Base-by-base conservation (phyloP, 208 protist genomes). In the Vickermania ingenoplastis region DNA sequence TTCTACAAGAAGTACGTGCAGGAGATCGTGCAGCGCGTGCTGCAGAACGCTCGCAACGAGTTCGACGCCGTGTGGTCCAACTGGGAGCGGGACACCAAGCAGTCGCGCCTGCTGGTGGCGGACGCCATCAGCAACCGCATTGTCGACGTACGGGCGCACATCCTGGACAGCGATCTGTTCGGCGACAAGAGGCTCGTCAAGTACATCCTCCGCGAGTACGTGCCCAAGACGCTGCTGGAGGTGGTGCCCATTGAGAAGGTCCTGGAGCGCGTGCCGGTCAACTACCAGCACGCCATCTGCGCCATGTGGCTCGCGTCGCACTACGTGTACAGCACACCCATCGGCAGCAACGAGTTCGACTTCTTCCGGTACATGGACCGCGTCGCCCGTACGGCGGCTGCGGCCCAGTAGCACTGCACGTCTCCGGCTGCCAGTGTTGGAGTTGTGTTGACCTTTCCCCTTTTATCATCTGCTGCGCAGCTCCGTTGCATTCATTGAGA, bases 231-330 rank as follows among this genome's bases (percentile, higher is more conserved):
- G 21, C 71, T 96, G 24, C 63, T 94, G 51, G 65, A 79, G 53
- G 67, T 92, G 41, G 71, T 96, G 13, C 74, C 86, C 28, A 52
- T 97, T 17, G 86, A 97, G 36, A 62, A 67, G 24, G 70, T 97
- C 55, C 67, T 94, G 56, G 29, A 94, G 71, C 85, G 92, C 41
- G 89, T 97, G 25, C 96, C 94, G 27, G 73, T 88, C 52, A 79
- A 69, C 53, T 98, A 98, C 69, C 83, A 97, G 53, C 74, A 89
- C 50, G 92, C 96, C 58, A 97, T 97, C 56, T 96, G 94, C 67
- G 79, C 83, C 53, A 83, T 92, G 72, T 97, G 82, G 75, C 74
- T 98, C 14, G 89, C 91, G 57, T 85, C 79, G 26, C 65, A 82
- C 64, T 98, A 96, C 76, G 92, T 98, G 49, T 98, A 98, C 81